phyloP scores from a whole-genome alignment of 192 early-diverging fungal genomes.

The Podila clonocystis region DNA sequence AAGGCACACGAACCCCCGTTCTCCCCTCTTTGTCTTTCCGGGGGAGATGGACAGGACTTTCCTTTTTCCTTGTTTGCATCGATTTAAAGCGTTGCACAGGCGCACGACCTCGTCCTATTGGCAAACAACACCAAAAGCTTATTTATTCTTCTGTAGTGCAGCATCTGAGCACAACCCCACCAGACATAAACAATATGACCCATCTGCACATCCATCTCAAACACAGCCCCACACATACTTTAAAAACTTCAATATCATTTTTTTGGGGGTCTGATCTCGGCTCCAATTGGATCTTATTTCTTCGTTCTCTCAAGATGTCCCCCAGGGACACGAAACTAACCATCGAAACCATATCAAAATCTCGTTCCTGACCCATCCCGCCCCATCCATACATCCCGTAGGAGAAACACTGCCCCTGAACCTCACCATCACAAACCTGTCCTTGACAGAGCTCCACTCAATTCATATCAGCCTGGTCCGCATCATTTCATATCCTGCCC shows the following conservation, averaged over 20 bases:
- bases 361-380: neutral
- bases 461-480: conserved; percentile 35
- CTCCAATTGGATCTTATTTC: too few relatives aligned
- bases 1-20: neutral
- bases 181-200: too few relatives aligned
- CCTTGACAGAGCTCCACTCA: conserved; percentile 19
- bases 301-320: too few relatives aligned
- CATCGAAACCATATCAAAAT: neutral
- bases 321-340: neutral
- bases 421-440: conserved; percentile 38
- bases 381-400: neutral
- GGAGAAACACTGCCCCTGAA: conserved; percentile 31
- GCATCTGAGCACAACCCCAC: too few relatives aligned
- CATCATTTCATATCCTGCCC: conserved; percentile 31
- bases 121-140: neutral
- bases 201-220: too few relatives aligned
- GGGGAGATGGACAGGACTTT: neutral
- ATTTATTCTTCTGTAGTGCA: too few relatives aligned
- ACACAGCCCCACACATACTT: too few relatives aligned
- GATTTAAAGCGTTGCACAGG: neutral
- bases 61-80: conserved; percentile 4
- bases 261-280: too few relatives aligned
- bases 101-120: neutral
- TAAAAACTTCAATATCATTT: too few relatives aligned
- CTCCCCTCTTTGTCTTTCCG: neutral